These are phyloP conservation scores for Schizothecium vesticola DNA, from an alignment of 495 filamentous ascomycete genomes.

Conservation along the genomic window DNA sequence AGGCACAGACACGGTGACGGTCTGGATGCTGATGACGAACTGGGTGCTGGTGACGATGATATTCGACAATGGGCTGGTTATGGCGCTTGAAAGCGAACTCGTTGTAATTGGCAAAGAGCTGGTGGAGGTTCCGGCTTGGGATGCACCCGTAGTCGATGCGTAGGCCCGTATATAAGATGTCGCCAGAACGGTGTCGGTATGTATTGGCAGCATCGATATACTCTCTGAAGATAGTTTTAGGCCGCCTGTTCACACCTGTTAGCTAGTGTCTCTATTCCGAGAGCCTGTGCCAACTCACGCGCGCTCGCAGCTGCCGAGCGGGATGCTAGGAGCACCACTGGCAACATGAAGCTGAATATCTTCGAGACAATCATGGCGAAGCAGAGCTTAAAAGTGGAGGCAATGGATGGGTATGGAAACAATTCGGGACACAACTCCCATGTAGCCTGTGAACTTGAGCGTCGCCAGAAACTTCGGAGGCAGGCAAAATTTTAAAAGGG, in stretches of 20 bases:
- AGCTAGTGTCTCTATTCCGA: background rate
- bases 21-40: background rate
- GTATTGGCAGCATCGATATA: too few relatives aligned
- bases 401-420: background rate
- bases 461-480: background rate
- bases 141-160: too few relatives aligned
- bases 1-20: background rate
- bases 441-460: background rate
- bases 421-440: background rate
- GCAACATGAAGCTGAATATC: background rate
- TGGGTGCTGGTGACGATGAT: background rate
- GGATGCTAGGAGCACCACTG: background rate
- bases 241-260: background rate
- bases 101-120: too few relatives aligned
- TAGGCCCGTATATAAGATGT: too few relatives aligned
- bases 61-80: too few relatives aligned
- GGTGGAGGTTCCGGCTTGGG: too few relatives aligned
- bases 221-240: too few relatives aligned
- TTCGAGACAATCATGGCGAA: background rate
- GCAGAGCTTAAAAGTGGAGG: background rate
- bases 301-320: background rate
- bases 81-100: too few relatives aligned
- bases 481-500: background rate
- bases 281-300: background rate
- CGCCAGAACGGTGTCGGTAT: too few relatives aligned